A percentile compares a stretch with the other conserved stretches of the same genome.
phyloP scores from a whole-genome alignment of 495 filamentous ascomycete genomes.

The Aspergillus affinis region DNA sequence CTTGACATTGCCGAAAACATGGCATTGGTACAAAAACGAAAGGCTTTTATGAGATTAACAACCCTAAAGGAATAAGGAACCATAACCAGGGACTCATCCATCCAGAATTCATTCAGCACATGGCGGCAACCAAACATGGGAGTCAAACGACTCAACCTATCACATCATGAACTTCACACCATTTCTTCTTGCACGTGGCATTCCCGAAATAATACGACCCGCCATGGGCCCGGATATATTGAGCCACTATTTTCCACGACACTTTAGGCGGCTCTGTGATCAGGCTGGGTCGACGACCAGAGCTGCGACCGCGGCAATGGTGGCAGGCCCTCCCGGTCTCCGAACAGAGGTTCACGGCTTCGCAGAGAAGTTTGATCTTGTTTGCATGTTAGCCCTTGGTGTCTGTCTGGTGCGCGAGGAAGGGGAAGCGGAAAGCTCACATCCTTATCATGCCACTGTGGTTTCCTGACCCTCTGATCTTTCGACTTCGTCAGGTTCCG shows the following conservation, averaged over 20 bases:
- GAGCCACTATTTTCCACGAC: constrained; percentile 79
- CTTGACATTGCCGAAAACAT: background rate
- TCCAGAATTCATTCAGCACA: background rate
- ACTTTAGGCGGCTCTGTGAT: constrained; percentile 46
- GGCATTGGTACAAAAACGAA: background rate
- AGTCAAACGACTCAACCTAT: constrained; percentile 11
- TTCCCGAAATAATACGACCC: constrained; percentile 84
- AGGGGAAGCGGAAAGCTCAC: constrained; percentile 52
- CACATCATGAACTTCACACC: constrained; percentile 38
- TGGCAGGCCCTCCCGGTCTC: constrained; percentile 7
- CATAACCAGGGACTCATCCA: background rate
- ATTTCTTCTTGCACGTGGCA: constrained; percentile 87
- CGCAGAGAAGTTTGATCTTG: constrained; percentile 40
- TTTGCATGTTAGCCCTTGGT: background rate
- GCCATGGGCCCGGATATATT: constrained; percentile 68
- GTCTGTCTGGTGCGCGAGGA: background rate
- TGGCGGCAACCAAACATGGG: background rate
- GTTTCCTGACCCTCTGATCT: constrained; percentile 71
- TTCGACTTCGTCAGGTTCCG: constrained; percentile 77
- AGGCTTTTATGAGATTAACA: background rate
- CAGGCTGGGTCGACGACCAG: constrained; percentile 4
- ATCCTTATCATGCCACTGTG: constrained; percentile 73
- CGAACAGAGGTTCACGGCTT: constrained; percentile 39
- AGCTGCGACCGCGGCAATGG: constrained; percentile 12
- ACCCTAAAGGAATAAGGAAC: background rate